Percentiles rank a stretch among this genome's conserved stretches.
Evolutionary conservation across 345 rosid species (phyloP).

Genomic region (Cardiospermum halicacabum): DNA sequence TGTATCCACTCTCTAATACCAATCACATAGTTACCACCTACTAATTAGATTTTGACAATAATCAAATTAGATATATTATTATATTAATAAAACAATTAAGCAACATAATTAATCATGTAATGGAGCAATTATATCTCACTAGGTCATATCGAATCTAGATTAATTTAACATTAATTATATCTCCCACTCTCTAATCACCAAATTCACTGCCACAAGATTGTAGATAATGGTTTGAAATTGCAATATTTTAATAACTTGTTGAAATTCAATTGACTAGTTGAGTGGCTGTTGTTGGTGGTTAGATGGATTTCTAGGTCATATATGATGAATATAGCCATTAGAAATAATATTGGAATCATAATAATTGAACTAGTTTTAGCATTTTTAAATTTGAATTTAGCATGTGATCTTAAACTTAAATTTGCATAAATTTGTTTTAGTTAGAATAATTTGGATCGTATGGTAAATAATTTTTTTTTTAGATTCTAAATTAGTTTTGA

Average conservation of each 20-base stretch:
- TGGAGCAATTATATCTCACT: background rate
- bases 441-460: too few species aligned
- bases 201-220: background rate
- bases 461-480: too few species aligned
- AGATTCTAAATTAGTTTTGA: too few species aligned
- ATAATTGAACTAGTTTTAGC: background rate
- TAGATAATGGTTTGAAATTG: constrained; percentile 7
- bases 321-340: background rate
- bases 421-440: too few species aligned
- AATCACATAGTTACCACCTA: background rate
- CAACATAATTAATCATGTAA: background rate
- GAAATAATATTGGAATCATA: background rate
- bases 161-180: background rate
- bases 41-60: background rate
- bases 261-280: background rate
- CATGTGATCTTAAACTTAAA: background rate
- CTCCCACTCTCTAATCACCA: background rate
- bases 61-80: background rate
- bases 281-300: background rate
- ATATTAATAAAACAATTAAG: background rate
- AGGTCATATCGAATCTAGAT: background rate
- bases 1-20: background rate
- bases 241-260: background rate
- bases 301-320: background rate
- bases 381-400: background rate